Percentiles rank a stretch among this genome's conserved stretches.
These are phyloP conservation scores for Dalbergia oliveri DNA, from an alignment of 306 rosid species.

Conservation along the genomic window DNA sequence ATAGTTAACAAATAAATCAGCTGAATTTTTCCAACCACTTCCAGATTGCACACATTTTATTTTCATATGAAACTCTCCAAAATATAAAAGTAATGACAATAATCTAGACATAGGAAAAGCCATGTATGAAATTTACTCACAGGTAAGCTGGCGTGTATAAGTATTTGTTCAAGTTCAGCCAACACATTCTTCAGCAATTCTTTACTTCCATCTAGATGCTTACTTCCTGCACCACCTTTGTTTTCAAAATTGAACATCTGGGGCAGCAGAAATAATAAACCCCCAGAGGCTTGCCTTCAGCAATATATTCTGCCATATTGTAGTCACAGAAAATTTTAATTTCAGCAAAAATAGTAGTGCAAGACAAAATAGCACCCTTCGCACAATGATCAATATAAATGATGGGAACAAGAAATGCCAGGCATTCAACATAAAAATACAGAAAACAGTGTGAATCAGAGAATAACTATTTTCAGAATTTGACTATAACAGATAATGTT, in stretches of 20 bases:
- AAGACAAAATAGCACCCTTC: constrained; percentile 33
- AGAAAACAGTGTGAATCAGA: background rate
- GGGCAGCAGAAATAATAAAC: constrained; percentile 89
- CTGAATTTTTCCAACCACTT: constrained; percentile 13
- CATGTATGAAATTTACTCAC: constrained; percentile 65
- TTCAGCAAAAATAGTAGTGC: constrained; percentile 18
- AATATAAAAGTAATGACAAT: constrained; percentile 20
- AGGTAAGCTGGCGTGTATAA: constrained; percentile 81
- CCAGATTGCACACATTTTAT: constrained; percentile 20
- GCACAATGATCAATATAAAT: constrained; percentile 38
- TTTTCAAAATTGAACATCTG: constrained; percentile 64
- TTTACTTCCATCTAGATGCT: constrained; percentile 50
- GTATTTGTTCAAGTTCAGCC: constrained; percentile 83
- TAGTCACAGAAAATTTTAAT: constrained; percentile 43
- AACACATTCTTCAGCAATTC: constrained; percentile 59
- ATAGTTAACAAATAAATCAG: constrained; percentile 23
- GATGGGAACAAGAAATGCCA: background rate
- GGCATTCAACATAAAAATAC: constrained; percentile 26
- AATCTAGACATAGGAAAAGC: constrained; percentile 7
- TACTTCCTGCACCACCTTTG: constrained; percentile 51
- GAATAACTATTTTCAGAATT: constrained; percentile 20
- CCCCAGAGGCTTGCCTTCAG: constrained; percentile 86
- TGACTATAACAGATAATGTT: background rate
- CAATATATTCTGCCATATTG: constrained; percentile 79
- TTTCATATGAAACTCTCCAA: constrained; percentile 22